Percentiles rank a stretch among this genome's conserved stretches.
Conservation (phyloP, 257 asterid species). For the Fraxinus pennsylvanica region DNA sequence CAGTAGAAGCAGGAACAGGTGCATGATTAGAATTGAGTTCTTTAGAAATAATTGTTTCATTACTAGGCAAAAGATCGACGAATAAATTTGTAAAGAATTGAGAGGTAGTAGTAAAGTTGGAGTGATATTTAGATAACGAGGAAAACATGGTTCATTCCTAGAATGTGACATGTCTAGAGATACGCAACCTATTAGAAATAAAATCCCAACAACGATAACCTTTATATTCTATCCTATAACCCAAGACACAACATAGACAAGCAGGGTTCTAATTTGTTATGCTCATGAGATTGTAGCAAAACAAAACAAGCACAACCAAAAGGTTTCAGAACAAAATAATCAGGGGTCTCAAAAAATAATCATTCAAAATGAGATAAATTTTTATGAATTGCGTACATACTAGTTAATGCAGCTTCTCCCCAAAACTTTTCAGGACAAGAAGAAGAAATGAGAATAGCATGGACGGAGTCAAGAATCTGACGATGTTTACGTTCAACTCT, state of each 20-base stretch:
- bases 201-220: not conserved
- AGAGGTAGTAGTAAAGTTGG: too few relatives aligned
- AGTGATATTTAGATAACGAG: not conserved
- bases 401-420: not conserved
- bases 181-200: not conserved
- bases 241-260: not conserved
- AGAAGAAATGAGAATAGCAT: not conserved
- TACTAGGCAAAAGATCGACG: too few relatives aligned
- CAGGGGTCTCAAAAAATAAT: not conserved
- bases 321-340: not conserved
- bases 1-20: not conserved
- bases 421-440: not conserved
- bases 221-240: not conserved
- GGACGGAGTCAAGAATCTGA: not conserved
- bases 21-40: too few relatives aligned
- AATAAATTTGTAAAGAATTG: too few relatives aligned
- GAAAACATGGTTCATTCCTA: not conserved
- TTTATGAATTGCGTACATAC: too few relatives aligned
- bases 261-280: not conserved
- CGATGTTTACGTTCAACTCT: not conserved
- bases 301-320: slow-evolving; percentile 6
- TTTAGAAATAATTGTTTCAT: too few relatives aligned
- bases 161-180: not conserved
- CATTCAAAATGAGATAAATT: not conserved
- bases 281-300: not conserved